These are phyloP conservation scores for Rubroshorea leprosula DNA, from an alignment of 345 rosid genomes.

Conservation along the genomic window DNA sequence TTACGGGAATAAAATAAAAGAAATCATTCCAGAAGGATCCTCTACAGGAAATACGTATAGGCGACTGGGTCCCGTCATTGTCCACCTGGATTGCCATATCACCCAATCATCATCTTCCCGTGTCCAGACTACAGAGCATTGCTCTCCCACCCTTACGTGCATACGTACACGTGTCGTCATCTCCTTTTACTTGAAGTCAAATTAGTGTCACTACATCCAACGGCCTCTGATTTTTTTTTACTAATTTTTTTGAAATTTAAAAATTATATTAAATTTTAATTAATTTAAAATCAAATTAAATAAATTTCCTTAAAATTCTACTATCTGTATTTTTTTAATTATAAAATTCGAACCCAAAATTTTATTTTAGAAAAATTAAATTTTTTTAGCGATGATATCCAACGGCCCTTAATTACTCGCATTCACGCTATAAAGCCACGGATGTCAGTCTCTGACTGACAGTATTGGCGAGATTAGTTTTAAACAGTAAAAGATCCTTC, in stretches of 20 bases:
- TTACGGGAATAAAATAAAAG: no score
- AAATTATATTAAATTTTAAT: no score
- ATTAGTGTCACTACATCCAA: conserved; percentile 33
- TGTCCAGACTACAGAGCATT: no score
- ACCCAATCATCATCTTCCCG: conserved; percentile 26
- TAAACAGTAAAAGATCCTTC: neutral
- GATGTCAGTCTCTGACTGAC: neutral
- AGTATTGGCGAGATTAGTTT: no score
- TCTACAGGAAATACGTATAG: neutral
- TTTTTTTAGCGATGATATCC: no score
- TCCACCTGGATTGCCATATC: conserved; percentile 27
- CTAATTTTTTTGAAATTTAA: no score
- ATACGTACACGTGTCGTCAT: conserved; percentile 30
- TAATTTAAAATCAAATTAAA: no score
- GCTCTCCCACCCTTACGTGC: conserved; percentile 36
- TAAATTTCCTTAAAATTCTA: no score
- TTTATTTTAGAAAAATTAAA: no score
- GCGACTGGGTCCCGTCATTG: neutral
- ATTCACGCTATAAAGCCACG: conserved; percentile 1
- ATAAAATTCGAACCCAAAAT: no score
- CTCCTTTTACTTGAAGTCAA: conserved; percentile 25
- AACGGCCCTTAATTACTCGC: neutral
- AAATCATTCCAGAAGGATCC: no score
- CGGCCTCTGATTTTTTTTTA: conserved; percentile 18
- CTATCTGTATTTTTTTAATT: no score